A percentile compares a stretch with the other conserved stretches of the same genome.
These are phyloP conservation scores for Colletotrichum chlorophyti DNA, from an alignment of 2,329 filamentous ascomycete species.

Conservation along the genomic window DNA sequence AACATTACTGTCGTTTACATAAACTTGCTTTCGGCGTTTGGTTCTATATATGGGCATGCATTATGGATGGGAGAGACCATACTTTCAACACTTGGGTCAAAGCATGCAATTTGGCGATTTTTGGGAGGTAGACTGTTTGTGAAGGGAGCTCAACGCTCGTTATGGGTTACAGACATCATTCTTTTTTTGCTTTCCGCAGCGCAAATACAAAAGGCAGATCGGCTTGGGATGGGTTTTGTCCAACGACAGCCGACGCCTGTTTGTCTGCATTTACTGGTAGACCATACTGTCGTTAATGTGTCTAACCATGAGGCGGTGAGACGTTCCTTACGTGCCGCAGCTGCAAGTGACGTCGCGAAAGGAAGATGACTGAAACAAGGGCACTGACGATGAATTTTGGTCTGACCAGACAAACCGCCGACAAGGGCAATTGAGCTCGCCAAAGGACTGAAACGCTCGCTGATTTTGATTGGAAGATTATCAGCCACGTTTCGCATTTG, in stretches of 20 bases:
- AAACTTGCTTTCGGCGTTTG: constrained; percentile 27
- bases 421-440: too few species aligned
- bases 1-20: neutral
- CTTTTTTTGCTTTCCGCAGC: neutral
- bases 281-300: too few species aligned
- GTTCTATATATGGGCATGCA: constrained; percentile 18
- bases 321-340: too few species aligned
- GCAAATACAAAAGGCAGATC: constrained; percentile 15
- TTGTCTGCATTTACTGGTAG: neutral
- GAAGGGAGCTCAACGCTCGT: constrained; percentile 30
- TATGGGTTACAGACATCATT: constrained; percentile 1
- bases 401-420: too few species aligned
- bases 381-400: too few species aligned
- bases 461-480: too few species aligned
- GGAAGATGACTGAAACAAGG: too few species aligned
- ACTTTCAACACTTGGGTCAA: constrained; percentile 31
- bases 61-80: constrained; percentile 27
- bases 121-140: constrained; percentile 21
- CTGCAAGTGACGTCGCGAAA: too few species aligned
- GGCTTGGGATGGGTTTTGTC: too few species aligned
- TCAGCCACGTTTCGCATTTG: too few species aligned
- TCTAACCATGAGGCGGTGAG: too few species aligned
- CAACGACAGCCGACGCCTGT: neutral
- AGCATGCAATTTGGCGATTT: constrained; percentile 27
- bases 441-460: too few species aligned